A percentile compares a stretch with the other conserved stretches of the same genome.
These are phyloP conservation scores for Clavariopsis aquatica DNA, from an alignment of 495 filamentous ascomycete genomes.

Conservation along the genomic window DNA sequence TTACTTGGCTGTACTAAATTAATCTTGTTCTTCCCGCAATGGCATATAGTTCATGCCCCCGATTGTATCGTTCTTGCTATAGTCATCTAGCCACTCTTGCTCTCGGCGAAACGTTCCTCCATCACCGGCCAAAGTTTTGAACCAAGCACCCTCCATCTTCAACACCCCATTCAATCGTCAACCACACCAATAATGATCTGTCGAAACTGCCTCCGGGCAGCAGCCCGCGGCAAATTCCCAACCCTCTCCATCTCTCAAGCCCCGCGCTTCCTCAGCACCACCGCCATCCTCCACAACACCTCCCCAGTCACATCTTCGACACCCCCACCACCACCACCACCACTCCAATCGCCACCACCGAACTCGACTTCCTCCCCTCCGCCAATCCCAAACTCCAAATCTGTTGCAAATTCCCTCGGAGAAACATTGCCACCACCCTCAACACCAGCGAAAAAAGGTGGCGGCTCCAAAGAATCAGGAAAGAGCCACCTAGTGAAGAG, in stretches of 20 bases:
- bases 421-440: conserved; percentile 52
- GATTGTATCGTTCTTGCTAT: too few relatives aligned
- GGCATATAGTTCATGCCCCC: too few relatives aligned
- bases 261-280: conserved; percentile 16
- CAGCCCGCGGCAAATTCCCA: conserved; percentile 11
- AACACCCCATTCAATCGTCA: not conserved
- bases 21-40: too few relatives aligned
- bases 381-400: conserved; percentile 51
- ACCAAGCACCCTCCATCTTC: not conserved
- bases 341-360: conserved; percentile 15
- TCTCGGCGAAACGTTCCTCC: not conserved
- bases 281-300: conserved; percentile 5
- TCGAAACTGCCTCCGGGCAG: conserved; percentile 36
- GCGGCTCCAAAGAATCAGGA: conserved; percentile 7
- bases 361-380: conserved; percentile 17
- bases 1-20: too few relatives aligned
- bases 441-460: conserved; percentile 43
- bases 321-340: conserved; percentile 22
- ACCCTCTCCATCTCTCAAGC: not conserved
- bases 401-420: conserved; percentile 55
- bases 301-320: not conserved
- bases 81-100: too few relatives aligned
- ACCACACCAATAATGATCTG: conserved; percentile 38
- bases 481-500: conserved; percentile 38
- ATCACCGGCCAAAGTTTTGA: not conserved